Evolutionary conservation across 2,329 filamentous ascomycete genomes (phyloP).

Genomic region (Hymenoscyphus scutula): DNA sequence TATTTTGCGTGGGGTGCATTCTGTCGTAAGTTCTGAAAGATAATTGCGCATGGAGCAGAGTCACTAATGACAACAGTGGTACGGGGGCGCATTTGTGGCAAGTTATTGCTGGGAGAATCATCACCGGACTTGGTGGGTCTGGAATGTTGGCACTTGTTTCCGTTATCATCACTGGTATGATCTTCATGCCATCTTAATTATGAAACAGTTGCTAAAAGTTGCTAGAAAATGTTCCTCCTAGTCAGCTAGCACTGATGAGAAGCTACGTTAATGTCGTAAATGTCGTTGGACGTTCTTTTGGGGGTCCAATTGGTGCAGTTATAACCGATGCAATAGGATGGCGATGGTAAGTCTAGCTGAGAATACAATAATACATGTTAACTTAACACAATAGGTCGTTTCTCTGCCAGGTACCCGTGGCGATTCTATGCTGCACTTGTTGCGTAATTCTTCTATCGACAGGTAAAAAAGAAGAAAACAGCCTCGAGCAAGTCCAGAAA

Average conservation of each 20-base stretch:
- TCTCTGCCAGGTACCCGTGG: not conserved
- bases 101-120: not conserved
- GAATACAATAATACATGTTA: not conserved
- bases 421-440: not conserved
- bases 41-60: not conserved
- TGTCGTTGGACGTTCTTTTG: not conserved
- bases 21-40: not conserved
- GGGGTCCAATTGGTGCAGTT: not conserved
- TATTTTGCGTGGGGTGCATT: not conserved
- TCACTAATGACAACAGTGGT: not conserved
- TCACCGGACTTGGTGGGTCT: not conserved
- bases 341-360: not conserved
- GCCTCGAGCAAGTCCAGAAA: not conserved
- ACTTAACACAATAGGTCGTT: not conserved
- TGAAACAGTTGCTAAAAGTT: not conserved
- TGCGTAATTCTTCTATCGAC: not conserved
- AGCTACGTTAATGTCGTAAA: not conserved
- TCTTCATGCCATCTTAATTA: not conserved
- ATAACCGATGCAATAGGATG: not conserved
- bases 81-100: not conserved
- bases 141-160: not conserved
- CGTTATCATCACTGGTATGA: not conserved
- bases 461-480: not conserved
- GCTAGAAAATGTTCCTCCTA: not conserved
- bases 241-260: not conserved